phyloP scores from a whole-genome alignment of 768 basidiomycete species.

The Macrolepiota albuminosa region DNA sequence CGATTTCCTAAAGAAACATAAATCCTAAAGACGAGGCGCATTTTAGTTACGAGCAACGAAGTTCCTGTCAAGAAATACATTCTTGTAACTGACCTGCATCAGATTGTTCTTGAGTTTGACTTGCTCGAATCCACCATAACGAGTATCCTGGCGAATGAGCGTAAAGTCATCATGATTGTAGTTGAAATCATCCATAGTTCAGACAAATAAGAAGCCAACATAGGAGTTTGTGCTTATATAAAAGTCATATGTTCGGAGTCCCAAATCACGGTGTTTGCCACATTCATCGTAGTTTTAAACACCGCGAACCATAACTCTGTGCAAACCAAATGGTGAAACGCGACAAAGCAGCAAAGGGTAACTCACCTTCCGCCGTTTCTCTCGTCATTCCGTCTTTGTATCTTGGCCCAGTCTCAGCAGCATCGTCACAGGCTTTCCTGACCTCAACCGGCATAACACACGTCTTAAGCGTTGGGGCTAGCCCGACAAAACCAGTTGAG shows the following conservation, averaged over 20 bases:
- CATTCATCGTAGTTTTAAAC: no score
- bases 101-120: not conserved
- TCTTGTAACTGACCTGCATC: not conserved
- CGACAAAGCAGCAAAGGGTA: not conserved
- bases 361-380: not conserved
- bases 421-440: not conserved
- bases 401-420: conserved; percentile 1
- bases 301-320: no score
- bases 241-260: not conserved
- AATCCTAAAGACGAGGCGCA: not conserved
- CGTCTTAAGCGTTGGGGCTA: not conserved
- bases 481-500: not conserved
- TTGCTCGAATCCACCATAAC: not conserved
- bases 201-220: not conserved
- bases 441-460: not conserved
- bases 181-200: not conserved
- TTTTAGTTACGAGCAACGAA: not conserved
- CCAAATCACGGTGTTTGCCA: not conserved
- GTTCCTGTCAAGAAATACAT: not conserved
- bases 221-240: not conserved
- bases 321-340: not conserved
- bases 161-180: not conserved
- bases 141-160: not conserved
- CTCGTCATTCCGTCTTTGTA: not conserved
- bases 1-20: not conserved